phyloP scores from a whole-genome alignment of 1,139 yeast genomes.

The Yamadazyma conglobata region DNA sequence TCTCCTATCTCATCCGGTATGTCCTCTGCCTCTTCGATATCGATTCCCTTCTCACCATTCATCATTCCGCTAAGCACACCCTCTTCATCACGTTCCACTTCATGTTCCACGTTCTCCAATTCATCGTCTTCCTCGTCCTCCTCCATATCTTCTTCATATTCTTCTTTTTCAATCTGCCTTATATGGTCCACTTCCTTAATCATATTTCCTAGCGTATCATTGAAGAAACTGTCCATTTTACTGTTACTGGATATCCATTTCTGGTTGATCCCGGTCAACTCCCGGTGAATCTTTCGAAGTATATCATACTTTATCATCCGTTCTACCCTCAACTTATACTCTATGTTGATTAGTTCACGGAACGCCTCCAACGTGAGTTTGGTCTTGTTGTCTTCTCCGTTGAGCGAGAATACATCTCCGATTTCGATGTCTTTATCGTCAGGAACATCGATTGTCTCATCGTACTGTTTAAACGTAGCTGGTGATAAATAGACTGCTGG shows the following conservation, averaged over 20 bases:
- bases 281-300: constrained; percentile 29
- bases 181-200: constrained; percentile 21
- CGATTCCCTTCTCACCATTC: constrained; percentile 1
- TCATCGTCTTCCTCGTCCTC: constrained; percentile 13
- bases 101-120: constrained; percentile 7
- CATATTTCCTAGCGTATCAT: constrained; percentile 22
- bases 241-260: constrained; percentile 42
- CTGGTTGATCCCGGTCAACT: constrained; percentile 28
- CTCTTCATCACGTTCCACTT: constrained; percentile 5
- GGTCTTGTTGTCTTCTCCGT: constrained; percentile 22
- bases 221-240: constrained; percentile 36
- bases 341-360: constrained; percentile 31
- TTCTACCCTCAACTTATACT: constrained; percentile 31
- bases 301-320: constrained; percentile 36
- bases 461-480: constrained; percentile 25
- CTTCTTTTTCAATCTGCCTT: constrained; percentile 13
- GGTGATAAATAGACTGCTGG: constrained; percentile 31
- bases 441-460: constrained; percentile 18
- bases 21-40: constrained; percentile 3
- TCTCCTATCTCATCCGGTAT: constrained; percentile 11
- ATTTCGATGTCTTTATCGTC: constrained; percentile 16
- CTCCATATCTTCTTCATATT: constrained; percentile 16
- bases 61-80: too few relatives aligned
- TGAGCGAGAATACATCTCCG: constrained; percentile 23
- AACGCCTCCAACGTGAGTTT: constrained; percentile 30